phyloP scores from a whole-genome alignment of 805 yeast species.

The Candida palmyrensis region DNA sequence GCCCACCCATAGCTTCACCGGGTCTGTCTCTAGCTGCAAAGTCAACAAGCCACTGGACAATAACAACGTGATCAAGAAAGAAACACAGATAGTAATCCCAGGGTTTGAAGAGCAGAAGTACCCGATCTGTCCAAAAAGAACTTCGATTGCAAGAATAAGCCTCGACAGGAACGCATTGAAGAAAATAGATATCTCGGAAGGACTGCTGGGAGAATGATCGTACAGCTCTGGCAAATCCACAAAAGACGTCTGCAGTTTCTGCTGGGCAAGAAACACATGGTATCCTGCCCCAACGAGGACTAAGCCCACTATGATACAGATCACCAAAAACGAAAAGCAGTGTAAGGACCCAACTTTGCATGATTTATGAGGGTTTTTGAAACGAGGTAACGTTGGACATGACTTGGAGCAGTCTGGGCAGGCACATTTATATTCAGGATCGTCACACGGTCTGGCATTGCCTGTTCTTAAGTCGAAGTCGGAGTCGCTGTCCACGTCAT shows the following conservation, averaged over 20 bases:
- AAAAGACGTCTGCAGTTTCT: too few species aligned
- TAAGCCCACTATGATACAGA: constrained; percentile 41
- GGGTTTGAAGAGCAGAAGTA: constrained; percentile 57
- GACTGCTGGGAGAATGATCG: too few species aligned
- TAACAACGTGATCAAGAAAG: constrained; percentile 30
- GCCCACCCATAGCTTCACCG: constrained; percentile 87
- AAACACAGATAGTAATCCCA: constrained; percentile 18
- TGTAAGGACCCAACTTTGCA: constrained; percentile 64
- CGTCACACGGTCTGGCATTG: constrained; percentile 51
- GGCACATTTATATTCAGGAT: constrained; percentile 67
- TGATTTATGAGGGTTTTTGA: constrained; percentile 26
- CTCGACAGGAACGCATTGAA: too few species aligned
- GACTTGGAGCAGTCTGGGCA: constrained; percentile 84
- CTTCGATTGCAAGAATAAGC: too few species aligned
- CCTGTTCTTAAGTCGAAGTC: constrained; percentile 22
- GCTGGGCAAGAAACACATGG: constrained; percentile 30
- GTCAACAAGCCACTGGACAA: constrained; percentile 44
- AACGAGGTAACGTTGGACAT: constrained; percentile 64
- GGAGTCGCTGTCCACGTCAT: constrained; percentile 15
- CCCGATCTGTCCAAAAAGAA: too few species aligned
- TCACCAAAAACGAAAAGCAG: constrained; percentile 65
- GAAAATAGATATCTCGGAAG: too few species aligned
- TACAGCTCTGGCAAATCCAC: too few species aligned
- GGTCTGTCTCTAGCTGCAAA: constrained; percentile 67
- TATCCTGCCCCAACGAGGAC: constrained; percentile 39